Conservation (phyloP, 106 monocot genomes). For the Ottelia alismoides region DNA sequence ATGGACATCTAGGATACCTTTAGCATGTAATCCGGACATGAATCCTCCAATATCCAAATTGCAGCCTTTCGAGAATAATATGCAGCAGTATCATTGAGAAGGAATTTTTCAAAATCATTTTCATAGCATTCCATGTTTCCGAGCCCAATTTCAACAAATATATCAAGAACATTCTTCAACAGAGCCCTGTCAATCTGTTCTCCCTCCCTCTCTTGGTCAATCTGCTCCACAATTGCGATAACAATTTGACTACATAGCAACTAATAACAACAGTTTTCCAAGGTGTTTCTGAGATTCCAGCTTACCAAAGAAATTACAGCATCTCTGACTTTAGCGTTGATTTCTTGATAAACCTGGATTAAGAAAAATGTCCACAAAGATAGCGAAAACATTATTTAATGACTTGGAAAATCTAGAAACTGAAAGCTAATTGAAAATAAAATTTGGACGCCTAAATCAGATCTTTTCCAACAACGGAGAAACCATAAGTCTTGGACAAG, state of each 20-base stretch:
- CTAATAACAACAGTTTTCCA: neutral
- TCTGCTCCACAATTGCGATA: constrained; percentile 12
- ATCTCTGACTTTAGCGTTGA: constrained; percentile 47
- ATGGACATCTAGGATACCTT: no score
- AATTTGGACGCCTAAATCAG: neutral
- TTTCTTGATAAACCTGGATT: constrained; percentile 48
- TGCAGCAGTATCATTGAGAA: constrained; percentile 24
- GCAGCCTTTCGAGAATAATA: constrained; percentile 35
- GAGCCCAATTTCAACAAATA: constrained; percentile 70
- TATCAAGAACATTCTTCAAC: constrained; percentile 52
- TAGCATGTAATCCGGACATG: constrained; percentile 37
- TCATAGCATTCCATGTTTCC: constrained; percentile 26
- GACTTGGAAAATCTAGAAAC: neutral
- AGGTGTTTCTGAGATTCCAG: no score
- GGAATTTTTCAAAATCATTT: constrained; percentile 27
- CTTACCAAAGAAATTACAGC: constrained; percentile 63
- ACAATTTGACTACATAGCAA: neutral
- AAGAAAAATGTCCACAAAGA: neutral
- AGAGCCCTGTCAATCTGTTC: constrained; percentile 62
- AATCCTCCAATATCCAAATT: constrained; percentile 32
- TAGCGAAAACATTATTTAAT: neutral
- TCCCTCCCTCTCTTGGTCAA: constrained; percentile 70
- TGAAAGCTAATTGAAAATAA: neutral
- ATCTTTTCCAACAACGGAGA: neutral
- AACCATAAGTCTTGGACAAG: neutral